Base-by-base conservation (phyloP, 2,329 filamentous ascomycete genomes). In the Penicillium decumbens region DNA sequence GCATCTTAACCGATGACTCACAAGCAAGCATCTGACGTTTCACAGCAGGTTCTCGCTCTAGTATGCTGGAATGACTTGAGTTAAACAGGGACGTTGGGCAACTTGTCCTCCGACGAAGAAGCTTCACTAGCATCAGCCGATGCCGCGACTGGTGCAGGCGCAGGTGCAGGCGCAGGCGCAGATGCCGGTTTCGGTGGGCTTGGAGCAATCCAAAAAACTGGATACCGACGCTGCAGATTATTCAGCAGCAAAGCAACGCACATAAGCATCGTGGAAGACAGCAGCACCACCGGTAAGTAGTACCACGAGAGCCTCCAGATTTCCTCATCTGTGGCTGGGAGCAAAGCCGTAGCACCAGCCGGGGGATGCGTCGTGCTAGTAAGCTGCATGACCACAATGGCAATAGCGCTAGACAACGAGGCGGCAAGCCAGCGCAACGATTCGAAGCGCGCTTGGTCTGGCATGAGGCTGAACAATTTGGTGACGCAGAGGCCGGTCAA, bases 31-130 rank as follows among this genome's bases (percentile, higher is more conserved):
- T 27, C 25, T 27, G 25, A 27, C 6, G 25, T 27, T 6, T 27
- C 2, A 8, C 8, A 29, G 28, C 28, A 29, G 28, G 3, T 29
- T 29, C 1, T 29, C 10, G 3, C 10, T 12, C 3, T 29, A 29
- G 10, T 13, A 13, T 29, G 59, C 86, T 83, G 8, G 61, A 92
- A 20, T 10, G 4, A 9, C 33, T 25, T 12, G 8, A 20, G 27
- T 40, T 29, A 53, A 38, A 47, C 49, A 3, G 47, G 48, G 6
- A 27, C 41, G n/a, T 48, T 40, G 6, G 47, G 35, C 23, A 47
- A 37, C 28, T 45, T 41, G 7, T 56, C 49, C 15, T 50, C n/a
- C n/a, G 43, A 37, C 25, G 49, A 52, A 2, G 41, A 29, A 7
- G 41, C 39, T 6, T 40, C 23, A 15, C 33, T 37, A 20, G 15